Evolutionary conservation across 257 asterid species (phyloP).

Genomic region (Pogostemon cablin): DNA sequence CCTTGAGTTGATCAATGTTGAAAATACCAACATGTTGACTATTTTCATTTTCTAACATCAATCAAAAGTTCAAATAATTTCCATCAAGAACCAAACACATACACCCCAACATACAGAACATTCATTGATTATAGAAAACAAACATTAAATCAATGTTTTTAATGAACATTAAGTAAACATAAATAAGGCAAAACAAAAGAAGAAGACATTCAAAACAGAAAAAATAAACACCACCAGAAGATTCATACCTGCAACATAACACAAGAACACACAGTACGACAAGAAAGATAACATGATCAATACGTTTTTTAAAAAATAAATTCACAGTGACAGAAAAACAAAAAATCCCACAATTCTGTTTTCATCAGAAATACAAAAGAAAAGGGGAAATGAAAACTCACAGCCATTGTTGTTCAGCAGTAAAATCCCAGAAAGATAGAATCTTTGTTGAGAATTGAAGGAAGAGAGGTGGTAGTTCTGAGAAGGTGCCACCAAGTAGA

Average conservation of each 20-base stretch:
- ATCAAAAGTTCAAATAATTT: no score
- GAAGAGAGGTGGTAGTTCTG: not conserved
- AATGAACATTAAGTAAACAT: not conserved
- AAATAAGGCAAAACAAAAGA: not conserved
- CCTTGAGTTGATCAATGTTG: no score
- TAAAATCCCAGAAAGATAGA: conserved; percentile 35
- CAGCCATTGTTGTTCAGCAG: conserved; percentile 45
- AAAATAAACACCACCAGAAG: not conserved
- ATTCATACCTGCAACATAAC: not conserved
- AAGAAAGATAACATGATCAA: no score
- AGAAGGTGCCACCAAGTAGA: not conserved
- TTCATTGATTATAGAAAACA: not conserved
- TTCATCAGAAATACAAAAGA: no score
- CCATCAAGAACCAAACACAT: conserved; percentile 1
- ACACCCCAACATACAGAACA: not conserved
- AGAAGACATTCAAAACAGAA: not conserved
- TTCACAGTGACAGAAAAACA: not conserved
- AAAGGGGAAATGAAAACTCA: conserved; percentile 31
- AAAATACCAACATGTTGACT: not conserved
- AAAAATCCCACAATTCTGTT: not conserved
- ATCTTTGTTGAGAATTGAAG: not conserved
- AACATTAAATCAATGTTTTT: no score
- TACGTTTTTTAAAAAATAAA: no score
- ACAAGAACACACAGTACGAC: not conserved
- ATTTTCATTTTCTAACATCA: not conserved